These are phyloP conservation scores for Russula brevipes DNA, from an alignment of 768 basidiomycete species.

Conservation along the genomic window DNA sequence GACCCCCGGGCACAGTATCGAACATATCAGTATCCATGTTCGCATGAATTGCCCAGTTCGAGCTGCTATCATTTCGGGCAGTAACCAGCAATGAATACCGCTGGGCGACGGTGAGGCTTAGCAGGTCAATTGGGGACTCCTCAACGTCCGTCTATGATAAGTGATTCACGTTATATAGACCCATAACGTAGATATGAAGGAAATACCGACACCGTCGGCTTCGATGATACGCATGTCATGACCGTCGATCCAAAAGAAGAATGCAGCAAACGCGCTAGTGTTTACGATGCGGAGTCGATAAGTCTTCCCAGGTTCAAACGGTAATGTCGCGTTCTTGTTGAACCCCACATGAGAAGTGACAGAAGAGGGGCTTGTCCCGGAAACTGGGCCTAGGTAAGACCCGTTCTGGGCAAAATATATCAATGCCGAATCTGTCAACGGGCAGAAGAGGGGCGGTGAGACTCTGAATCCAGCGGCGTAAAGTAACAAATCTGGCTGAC, in stretches of 20 bases:
- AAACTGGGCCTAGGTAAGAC: conserved; percentile 58
- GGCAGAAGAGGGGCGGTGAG: not conserved
- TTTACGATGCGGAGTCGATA: conserved; percentile 89
- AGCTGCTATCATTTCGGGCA: conserved; percentile 72
- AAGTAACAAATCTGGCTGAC: conserved; percentile 35
- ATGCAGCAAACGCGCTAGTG: conserved; percentile 64
- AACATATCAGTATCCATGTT: conserved; percentile 93
- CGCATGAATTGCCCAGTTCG: conserved; percentile 86
- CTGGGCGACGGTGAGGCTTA: conserved; percentile 81
- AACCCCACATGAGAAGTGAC: conserved; percentile 64
- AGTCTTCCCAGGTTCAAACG: conserved; percentile 82
- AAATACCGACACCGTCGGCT: conserved; percentile 63
- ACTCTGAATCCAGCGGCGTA: not conserved
- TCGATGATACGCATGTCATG: conserved; percentile 83
- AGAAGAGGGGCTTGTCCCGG: conserved; percentile 42
- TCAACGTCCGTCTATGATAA: conserved; percentile 63
- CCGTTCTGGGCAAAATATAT: conserved; percentile 80
- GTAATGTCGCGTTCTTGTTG: conserved; percentile 81
- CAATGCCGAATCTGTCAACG: conserved; percentile 57
- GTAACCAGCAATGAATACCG: conserved; percentile 90
- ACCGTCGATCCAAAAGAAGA: conserved; percentile 87
- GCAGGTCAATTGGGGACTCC: conserved; percentile 62
- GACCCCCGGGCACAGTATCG: conserved; percentile 63
- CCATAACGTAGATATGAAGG: not conserved
- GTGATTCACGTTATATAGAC: not conserved